Evolutionary conservation across 768 basidiomycete species (phyloP).

Genomic region (Goffeauzyma gilvescens): DNA sequence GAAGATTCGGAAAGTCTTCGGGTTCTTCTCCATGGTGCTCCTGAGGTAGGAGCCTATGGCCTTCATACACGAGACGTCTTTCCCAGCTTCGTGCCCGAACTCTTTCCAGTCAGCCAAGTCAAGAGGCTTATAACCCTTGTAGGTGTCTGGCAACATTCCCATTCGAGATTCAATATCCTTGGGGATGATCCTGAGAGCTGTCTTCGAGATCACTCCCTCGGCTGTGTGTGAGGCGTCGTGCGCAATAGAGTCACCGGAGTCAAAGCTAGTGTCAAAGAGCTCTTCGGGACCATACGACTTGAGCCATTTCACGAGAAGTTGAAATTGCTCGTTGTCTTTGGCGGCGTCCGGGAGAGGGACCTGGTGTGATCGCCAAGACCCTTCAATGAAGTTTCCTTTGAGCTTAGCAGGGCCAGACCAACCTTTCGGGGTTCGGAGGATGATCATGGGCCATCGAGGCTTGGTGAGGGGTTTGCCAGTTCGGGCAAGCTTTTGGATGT

Average conservation of each 20-base stretch:
- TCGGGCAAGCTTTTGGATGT: slow-evolving; percentile 63
- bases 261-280: slow-evolving; percentile 39
- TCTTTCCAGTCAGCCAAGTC: slow-evolving; percentile 48
- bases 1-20: slow-evolving; percentile 64
- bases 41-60: slow-evolving; percentile 34
- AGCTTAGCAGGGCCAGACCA: slow-evolving; percentile 50
- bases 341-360: slow-evolving; percentile 63
- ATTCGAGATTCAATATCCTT: slow-evolving; percentile 33
- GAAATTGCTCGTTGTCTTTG: slow-evolving; percentile 46
- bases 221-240: slow-evolving; percentile 16
- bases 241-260: slow-evolving; percentile 11
- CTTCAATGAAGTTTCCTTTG: slow-evolving; percentile 55
- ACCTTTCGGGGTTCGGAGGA: slow-evolving; percentile 71
- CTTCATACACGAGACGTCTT: slow-evolving; percentile 61
- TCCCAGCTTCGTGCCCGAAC: slow-evolving; percentile 39
- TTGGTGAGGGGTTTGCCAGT: slow-evolving; percentile 57
- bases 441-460: slow-evolving; percentile 77
- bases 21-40: slow-evolving; percentile 44
- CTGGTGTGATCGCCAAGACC: slow-evolving; percentile 70
- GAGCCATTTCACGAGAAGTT: slow-evolving; percentile 52
- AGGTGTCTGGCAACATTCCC: slow-evolving; percentile 48
- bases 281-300: slow-evolving; percentile 49
- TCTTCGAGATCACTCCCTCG: slow-evolving; percentile 18
- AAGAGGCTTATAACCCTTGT: slow-evolving; percentile 45
- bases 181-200: slow-evolving; percentile 28